Percentiles rank a stretch among this genome's conserved stretches.
Conservation (phyloP, 2,329 filamentous ascomycete genomes). For the Monosporascus sp. region DNA sequence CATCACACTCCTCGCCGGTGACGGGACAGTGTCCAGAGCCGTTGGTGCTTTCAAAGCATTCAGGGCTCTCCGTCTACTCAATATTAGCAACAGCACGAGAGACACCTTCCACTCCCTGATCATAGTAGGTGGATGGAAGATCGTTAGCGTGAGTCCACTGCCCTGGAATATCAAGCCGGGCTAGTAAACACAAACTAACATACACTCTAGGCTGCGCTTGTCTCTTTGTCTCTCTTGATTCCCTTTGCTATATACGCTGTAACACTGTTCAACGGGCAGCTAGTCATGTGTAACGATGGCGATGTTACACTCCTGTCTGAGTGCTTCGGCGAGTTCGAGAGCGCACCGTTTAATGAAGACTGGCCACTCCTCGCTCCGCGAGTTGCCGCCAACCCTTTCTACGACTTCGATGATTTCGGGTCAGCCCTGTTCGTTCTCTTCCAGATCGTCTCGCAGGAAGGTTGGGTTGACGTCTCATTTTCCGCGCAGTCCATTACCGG, state of each 20-base stretch:
- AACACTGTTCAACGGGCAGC: conserved; percentile 82
- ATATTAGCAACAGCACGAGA: conserved; percentile 91
- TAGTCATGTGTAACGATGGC: conserved; percentile 75
- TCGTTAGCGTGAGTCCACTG: conserved; percentile 63
- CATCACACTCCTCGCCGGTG: conserved; percentile 70
- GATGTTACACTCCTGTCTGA: conserved; percentile 51
- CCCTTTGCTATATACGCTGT: conserved; percentile 95
- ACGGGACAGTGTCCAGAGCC: conserved; percentile 80
- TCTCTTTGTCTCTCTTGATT: conserved; percentile 88
- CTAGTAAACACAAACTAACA: conserved; percentile 9
- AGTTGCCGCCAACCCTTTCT: conserved; percentile 74
- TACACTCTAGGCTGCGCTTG: conserved; percentile 63
- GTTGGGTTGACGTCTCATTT: conserved; percentile 93
- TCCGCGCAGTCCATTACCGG: conserved; percentile 77
- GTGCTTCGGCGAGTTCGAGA: conserved; percentile 80
- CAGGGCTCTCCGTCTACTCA: conserved; percentile 82
- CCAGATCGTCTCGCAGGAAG: conserved; percentile 97
- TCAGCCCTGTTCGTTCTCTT: conserved; percentile 92
- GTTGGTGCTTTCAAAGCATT: conserved; percentile 97
- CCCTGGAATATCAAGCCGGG: not conserved
- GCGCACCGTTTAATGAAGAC: conserved; percentile 61
- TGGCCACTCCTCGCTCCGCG: conserved; percentile 84
- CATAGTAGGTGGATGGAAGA: conserved; percentile 89
- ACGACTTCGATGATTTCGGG: conserved; percentile 93
- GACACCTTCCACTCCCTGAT: conserved; percentile 97